phyloP scores from a whole-genome alignment of 257 asterid genomes.

The Lithospermum erythrorhizon region DNA sequence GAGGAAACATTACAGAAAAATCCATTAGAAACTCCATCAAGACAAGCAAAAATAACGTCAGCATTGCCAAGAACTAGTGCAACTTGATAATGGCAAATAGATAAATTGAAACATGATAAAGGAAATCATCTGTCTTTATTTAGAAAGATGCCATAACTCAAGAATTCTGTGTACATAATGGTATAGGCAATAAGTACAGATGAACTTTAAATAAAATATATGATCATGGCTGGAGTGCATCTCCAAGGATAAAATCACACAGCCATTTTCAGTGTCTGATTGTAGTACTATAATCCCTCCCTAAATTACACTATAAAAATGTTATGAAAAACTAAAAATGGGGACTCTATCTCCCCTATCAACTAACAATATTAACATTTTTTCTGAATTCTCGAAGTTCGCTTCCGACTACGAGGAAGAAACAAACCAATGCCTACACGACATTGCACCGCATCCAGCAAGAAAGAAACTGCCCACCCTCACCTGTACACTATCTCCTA shows the following conservation, averaged over 20 bases:
- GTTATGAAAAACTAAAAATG: conserved; percentile 2
- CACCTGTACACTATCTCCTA: conserved; percentile 2
- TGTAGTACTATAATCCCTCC: conserved; percentile 2
- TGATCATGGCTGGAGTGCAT: neutral
- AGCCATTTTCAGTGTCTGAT: conserved; percentile 1
- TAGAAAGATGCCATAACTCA: conserved; percentile 1
- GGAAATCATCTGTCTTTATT: neutral
- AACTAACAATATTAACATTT: conserved; percentile 23
- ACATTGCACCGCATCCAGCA: neutral
- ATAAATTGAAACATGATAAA: neutral
- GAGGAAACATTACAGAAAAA: too few relatives aligned
- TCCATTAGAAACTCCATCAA: too few relatives aligned
- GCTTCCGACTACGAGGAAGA: neutral
- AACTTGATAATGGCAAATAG: neutral
- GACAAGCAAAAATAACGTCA: too few relatives aligned
- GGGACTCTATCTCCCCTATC: conserved; percentile 3
- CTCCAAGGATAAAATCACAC: neutral
- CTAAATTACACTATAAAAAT: conserved; percentile 19
- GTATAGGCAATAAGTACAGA: neutral
- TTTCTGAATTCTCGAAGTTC: neutral
- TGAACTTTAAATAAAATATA: neutral
- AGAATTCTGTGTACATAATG: neutral
- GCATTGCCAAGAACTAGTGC: too few relatives aligned
- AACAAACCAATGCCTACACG: neutral
- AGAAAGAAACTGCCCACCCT: neutral